These are phyloP conservation scores for Trichoderma hamatum DNA, from an alignment of 2,329 filamentous ascomycete genomes.

Conservation along the genomic window DNA sequence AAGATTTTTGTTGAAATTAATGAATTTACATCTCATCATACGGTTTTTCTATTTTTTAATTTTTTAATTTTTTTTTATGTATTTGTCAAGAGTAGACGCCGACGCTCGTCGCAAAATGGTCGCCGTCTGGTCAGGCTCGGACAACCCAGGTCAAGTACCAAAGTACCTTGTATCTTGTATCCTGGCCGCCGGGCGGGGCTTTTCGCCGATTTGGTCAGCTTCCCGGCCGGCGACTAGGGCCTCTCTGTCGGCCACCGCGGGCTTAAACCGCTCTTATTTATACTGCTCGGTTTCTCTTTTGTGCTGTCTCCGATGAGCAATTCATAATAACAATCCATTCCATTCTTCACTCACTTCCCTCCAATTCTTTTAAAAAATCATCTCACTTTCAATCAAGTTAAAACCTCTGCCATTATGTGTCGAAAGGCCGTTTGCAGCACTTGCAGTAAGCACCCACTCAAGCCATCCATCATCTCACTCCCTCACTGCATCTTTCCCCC, in stretches of 20 bases:
- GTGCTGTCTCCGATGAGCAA: background rate
- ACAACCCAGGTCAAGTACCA: background rate
- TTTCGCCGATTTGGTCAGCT: background rate
- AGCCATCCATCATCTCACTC: background rate
- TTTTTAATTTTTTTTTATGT: no score
- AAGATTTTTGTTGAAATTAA: background rate
- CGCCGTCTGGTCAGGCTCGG: background rate
- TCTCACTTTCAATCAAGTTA: background rate
- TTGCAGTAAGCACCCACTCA: slow-evolving; percentile 57
- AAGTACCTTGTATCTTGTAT: background rate
- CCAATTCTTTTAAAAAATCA: background rate
- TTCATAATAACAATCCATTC: background rate
- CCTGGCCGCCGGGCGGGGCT: background rate
- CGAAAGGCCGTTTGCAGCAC: slow-evolving; percentile 63
- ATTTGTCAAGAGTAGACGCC: background rate
- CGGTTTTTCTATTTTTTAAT: no score
- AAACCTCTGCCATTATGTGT: slow-evolving; percentile 56
- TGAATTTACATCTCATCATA: background rate
- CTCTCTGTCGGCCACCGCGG: background rate
- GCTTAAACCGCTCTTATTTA: background rate
- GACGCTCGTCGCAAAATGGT: background rate
- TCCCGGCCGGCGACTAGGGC: background rate
- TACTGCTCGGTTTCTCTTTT: background rate
- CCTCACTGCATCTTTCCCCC: background rate
- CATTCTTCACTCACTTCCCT: background rate